A percentile compares a stretch with the other conserved stretches of the same genome.
phyloP scores from a whole-genome alignment of 805 yeast genomes.

The Wickerhamiella bombiphila region DNA sequence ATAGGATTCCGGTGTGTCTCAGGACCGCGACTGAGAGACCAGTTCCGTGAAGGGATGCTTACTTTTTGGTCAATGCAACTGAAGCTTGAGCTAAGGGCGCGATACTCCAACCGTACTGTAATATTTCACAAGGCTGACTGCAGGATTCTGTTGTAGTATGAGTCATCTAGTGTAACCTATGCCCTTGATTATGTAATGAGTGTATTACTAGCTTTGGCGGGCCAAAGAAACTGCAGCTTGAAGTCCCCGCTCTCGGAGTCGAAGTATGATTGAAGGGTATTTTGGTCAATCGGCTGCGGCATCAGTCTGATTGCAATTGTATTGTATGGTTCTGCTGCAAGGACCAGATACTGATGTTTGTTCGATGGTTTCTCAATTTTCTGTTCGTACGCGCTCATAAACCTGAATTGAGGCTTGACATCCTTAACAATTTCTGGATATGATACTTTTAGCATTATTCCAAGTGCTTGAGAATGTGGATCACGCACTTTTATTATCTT shows the following conservation, averaged over 20 bases:
- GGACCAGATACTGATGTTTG: constrained; percentile 52
- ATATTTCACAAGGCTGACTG: no score
- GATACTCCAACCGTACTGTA: no score
- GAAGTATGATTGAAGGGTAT: constrained; percentile 46
- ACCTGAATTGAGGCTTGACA: constrained; percentile 47
- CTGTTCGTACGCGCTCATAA: constrained; percentile 69
- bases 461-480: constrained; percentile 40
- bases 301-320: constrained; percentile 67
- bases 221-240: constrained; percentile 50
- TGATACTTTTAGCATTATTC: constrained; percentile 49
- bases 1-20: constrained; percentile 20
- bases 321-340: constrained; percentile 86
- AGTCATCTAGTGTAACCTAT: constrained; percentile 1
- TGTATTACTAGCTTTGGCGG: background rate
- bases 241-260: constrained; percentile 47
- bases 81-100: no score
- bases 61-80: constrained; percentile 14
- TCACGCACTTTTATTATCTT: constrained; percentile 56
- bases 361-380: constrained; percentile 32
- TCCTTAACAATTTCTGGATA: constrained; percentile 34
- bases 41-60: constrained; percentile 17
- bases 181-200: constrained; percentile 4
- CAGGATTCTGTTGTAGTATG: no score
- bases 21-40: constrained; percentile 20
- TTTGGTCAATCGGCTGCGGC: constrained; percentile 32